A percentile compares a stretch with the other conserved stretches of the same genome.
Conservation (phyloP, 2,329 filamentous ascomycete species). For the Keithomyces neogunnii region DNA sequence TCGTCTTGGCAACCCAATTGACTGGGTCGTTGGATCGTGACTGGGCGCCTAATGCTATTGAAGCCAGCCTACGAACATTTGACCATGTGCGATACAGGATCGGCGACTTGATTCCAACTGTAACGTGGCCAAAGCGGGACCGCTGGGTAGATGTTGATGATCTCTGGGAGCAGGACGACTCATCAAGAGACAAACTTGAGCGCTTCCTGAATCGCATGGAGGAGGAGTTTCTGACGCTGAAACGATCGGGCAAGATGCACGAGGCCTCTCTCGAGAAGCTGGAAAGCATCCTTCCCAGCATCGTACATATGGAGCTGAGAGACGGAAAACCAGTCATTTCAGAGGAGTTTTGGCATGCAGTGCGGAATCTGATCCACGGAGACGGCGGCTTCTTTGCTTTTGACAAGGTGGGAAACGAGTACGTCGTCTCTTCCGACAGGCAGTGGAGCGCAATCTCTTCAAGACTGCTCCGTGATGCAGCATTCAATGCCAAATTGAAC, state of each 20-base stretch:
- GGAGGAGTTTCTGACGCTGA: slow-evolving; percentile 21
- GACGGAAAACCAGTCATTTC: slow-evolving; percentile 46
- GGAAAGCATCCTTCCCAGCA: slow-evolving; percentile 42
- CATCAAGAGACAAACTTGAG: slow-evolving; percentile 13
- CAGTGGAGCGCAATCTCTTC: slow-evolving; percentile 38
- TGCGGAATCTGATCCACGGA: slow-evolving; percentile 44
- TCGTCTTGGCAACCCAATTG: slow-evolving; percentile 5
- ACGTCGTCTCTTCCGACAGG: slow-evolving; percentile 32
- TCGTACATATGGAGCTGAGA: slow-evolving; percentile 45
- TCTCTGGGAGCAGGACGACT: slow-evolving; percentile 12
- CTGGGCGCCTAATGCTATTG: slow-evolving; percentile 5
- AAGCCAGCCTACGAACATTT: slow-evolving; percentile 4
- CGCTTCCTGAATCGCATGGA: slow-evolving; percentile 18
- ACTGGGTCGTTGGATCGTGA: slow-evolving; percentile 2
- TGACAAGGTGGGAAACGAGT: slow-evolving; percentile 29
- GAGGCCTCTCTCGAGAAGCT: slow-evolving; percentile 33
- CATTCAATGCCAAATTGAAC: slow-evolving; percentile 19
- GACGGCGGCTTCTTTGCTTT: slow-evolving; percentile 40
- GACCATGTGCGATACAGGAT: slow-evolving; percentile 10
- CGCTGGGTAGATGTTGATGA: slow-evolving; percentile 11
- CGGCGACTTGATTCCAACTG: slow-evolving; percentile 15
- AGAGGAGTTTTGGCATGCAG: slow-evolving; percentile 58
- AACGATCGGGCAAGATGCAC: slow-evolving; percentile 24
- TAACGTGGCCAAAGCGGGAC: slow-evolving; percentile 18
- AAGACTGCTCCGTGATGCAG: slow-evolving; percentile 29